Evolutionary conservation across 202 grass and related monocot species (phyloP).

Genomic region (Zizania palustris): DNA sequence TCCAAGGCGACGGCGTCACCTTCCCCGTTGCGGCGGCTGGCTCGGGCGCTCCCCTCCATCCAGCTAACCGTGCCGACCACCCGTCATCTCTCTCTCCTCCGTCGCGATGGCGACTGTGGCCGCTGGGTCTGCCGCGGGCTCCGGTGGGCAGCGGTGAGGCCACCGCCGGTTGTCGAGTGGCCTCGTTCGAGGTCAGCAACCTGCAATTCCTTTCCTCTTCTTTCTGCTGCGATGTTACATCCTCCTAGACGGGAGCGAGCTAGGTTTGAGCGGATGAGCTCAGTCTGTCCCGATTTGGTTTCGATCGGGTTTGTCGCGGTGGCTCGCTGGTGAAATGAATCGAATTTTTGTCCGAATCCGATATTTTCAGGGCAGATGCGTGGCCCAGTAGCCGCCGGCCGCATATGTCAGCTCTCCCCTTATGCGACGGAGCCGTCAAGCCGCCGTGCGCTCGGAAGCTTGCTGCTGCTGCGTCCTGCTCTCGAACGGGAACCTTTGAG

Average conservation of each 20-base stretch:
- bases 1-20: no score
- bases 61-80: neutral
- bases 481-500: neutral
- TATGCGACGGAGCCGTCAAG: constrained; percentile 45
- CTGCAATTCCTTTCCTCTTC: neutral
- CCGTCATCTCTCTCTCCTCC: neutral
- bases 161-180: neutral
- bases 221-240: neutral
- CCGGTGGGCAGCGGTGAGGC: constrained; percentile 20
- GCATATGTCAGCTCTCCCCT: constrained; percentile 49
- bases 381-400: no score
- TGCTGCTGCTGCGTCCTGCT: no score
- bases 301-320: no score
- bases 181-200: constrained; percentile 7
- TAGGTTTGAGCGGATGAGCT: neutral
- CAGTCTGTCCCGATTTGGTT: no score
- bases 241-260: neutral
- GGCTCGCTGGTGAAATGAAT: no score
- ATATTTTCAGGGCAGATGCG: no score
- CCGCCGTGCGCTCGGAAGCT: neutral
- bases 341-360: no score
- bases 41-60: neutral
- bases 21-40: neutral
- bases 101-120: constrained; percentile 3
- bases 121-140: constrained; percentile 6